These are phyloP conservation scores for Arachis monticola DNA, from an alignment of 331 rosid species.

Conservation along the genomic window DNA sequence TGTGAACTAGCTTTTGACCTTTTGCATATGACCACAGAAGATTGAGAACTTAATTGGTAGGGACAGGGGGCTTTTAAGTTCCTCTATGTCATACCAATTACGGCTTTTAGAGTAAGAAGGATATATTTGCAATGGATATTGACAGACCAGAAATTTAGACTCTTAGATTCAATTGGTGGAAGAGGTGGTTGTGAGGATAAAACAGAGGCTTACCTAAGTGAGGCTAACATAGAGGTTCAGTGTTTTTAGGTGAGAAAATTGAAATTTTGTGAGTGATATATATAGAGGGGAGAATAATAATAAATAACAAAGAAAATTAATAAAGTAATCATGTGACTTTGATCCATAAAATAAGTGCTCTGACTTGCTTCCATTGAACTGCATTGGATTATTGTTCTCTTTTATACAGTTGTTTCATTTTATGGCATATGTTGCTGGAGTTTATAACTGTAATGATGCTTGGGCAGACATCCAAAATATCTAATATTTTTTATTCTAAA, in stretches of 20 bases:
- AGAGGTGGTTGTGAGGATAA: slow-evolving; percentile 1
- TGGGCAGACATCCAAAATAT: not conserved
- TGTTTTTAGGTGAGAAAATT: not conserved
- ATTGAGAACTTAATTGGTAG: no score
- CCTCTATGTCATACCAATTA: not conserved
- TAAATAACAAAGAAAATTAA: no score
- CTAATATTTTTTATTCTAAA: slow-evolving; percentile 2
- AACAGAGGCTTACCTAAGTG: not conserved
- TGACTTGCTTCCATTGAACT: no score
- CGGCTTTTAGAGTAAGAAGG: not conserved
- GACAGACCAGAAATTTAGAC: slow-evolving; percentile 3
- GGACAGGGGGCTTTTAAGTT: not conserved
- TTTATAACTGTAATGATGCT: not conserved
- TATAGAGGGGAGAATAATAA: not conserved
- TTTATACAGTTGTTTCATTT: slow-evolving; percentile 13
- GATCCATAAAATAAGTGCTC: no score
- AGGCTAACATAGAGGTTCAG: not conserved
- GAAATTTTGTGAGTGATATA: no score
- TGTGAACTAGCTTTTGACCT: not conserved
- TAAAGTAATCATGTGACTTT: no score
- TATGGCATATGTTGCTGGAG: slow-evolving; percentile 3
- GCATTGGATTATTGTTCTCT: not conserved
- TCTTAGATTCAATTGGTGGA: not conserved
- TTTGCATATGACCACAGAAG: no score
- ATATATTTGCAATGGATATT: slow-evolving; percentile 7